Conservation (phyloP, 2,329 filamentous ascomycete genomes). For the Teratosphaeriaceae sp. region DNA sequence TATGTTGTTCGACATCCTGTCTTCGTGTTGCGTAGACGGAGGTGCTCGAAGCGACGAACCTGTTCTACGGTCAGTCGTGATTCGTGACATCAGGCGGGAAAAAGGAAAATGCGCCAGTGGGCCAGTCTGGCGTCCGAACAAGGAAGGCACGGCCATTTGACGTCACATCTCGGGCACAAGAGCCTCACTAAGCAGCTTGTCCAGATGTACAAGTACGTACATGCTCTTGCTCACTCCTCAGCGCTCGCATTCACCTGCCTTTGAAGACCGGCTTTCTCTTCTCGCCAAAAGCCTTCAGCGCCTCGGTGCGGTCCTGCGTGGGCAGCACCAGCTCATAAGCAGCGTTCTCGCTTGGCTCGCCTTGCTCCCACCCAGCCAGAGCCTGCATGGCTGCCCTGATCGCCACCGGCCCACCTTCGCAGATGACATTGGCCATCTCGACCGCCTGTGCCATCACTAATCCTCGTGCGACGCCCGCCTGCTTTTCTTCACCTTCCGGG, state of each 20-base stretch:
- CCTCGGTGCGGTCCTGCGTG: conserved; percentile 84
- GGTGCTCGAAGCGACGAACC: too few relatives aligned
- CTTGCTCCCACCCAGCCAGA: conserved; percentile 58
- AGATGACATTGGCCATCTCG: conserved; percentile 74
- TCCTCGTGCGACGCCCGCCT: conserved; percentile 52
- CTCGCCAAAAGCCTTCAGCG: conserved; percentile 74
- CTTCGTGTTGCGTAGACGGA: too few relatives aligned
- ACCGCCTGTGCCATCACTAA: conserved; percentile 71
- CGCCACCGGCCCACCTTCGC: conserved; percentile 80
- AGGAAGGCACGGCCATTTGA: too few relatives aligned
- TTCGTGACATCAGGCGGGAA: too few relatives aligned
- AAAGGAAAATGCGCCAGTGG: too few relatives aligned
- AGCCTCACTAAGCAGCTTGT: too few relatives aligned
- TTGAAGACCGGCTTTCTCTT: conserved; percentile 66
- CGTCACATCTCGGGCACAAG: too few relatives aligned
- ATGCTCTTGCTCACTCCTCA: too few relatives aligned
- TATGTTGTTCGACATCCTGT: too few relatives aligned
- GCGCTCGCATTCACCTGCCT: conserved; percentile 45
- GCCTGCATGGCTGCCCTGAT: conserved; percentile 73
- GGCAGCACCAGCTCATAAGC: conserved; percentile 79
- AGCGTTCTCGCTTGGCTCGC: conserved; percentile 73
- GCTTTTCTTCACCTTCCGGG: conserved; percentile 49
- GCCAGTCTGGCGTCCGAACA: too few relatives aligned
- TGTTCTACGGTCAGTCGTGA: too few relatives aligned
- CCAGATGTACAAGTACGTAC: too few relatives aligned